These are phyloP conservation scores for Globisporangium middletonii DNA, from an alignment of 352 stramenopile species.

Conservation along the genomic window DNA sequence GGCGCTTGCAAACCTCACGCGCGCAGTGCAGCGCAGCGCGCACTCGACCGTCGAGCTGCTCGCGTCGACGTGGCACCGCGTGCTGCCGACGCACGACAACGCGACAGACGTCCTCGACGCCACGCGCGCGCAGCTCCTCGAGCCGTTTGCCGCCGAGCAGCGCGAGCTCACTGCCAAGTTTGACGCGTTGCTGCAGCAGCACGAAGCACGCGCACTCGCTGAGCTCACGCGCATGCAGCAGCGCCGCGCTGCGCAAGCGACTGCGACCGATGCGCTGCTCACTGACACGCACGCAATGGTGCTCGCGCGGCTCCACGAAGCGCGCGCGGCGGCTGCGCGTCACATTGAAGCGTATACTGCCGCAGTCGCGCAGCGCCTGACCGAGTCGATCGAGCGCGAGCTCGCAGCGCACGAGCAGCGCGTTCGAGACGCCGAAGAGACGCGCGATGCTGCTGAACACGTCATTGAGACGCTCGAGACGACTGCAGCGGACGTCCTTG, in stretches of 20 bases:
- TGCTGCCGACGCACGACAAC: neutral
- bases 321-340: neutral
- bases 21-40: neutral
- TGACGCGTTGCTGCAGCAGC: conserved; percentile 22
- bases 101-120: conserved; percentile 1
- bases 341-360: neutral
- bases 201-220: conserved; percentile 34
- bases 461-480: too few species aligned
- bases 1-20: neutral
- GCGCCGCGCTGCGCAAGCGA: conserved; percentile 26
- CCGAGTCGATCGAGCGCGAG: neutral
- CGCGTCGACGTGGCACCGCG: neutral
- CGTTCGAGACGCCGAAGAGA: too few species aligned
- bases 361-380: neutral
- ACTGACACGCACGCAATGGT: conserved; percentile 29
- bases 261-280: conserved; percentile 32
- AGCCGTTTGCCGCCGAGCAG: conserved; percentile 15
- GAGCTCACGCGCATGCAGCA: conserved; percentile 45
- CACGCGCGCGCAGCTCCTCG: conserved; percentile 7
- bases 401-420: neutral
- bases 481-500: too few species aligned
- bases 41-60: neutral
- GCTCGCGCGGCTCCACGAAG: conserved; percentile 24
- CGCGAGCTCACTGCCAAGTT: conserved; percentile 15
- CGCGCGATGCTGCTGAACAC: too few species aligned